Percentiles rank a stretch among this genome's conserved stretches.
These are phyloP conservation scores for Pyropia haitanensis DNA, from an alignment of 23 red algal genomes.

Conservation along the genomic window DNA sequence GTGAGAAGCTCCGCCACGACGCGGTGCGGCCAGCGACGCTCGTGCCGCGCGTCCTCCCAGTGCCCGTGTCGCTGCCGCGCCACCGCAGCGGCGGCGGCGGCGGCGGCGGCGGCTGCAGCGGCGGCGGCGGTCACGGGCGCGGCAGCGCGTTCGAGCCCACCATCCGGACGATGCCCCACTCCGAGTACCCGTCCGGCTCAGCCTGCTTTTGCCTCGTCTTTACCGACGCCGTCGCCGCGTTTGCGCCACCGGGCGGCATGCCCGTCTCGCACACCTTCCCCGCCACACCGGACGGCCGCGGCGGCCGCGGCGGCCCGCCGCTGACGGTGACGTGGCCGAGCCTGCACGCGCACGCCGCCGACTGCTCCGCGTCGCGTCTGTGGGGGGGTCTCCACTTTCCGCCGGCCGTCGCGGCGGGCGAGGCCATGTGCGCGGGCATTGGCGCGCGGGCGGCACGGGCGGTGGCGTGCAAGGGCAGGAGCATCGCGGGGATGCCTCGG, in stretches of 20 bases:
- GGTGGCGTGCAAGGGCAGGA: neutral
- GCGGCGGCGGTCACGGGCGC: neutral
- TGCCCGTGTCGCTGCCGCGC: too few relatives aligned
- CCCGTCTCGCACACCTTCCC: slow-evolving; percentile 6
- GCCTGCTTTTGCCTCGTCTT: slow-evolving; percentile 11
- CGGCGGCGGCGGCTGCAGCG: neutral
- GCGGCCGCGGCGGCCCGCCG: neutral
- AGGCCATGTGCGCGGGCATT: slow-evolving; percentile 6
- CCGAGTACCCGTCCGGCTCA: slow-evolving; percentile 21
- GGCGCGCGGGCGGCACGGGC: slow-evolving; percentile 1
- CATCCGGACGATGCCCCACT: slow-evolving; percentile 15
- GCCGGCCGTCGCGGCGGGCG: slow-evolving; percentile 13
- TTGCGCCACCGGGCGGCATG: neutral
- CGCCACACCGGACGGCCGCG: neutral
- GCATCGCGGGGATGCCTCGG: too few relatives aligned
- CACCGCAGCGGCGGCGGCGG: slow-evolving; percentile 2
- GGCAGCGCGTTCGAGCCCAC: slow-evolving; percentile 2
- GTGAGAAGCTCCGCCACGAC: slow-evolving; percentile 9
- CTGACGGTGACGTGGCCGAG: slow-evolving; percentile 2
- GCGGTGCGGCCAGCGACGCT: slow-evolving; percentile 11
- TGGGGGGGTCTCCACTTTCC: slow-evolving; percentile 30
- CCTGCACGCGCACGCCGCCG: slow-evolving; percentile 5
- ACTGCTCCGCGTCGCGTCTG: slow-evolving; percentile 14
- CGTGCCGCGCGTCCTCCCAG: slow-evolving; percentile 1
- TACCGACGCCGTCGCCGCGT: slow-evolving; percentile 8